Evolutionary conservation across 257 asterid genomes (phyloP).

Genomic region (Solanum pennellii): DNA sequence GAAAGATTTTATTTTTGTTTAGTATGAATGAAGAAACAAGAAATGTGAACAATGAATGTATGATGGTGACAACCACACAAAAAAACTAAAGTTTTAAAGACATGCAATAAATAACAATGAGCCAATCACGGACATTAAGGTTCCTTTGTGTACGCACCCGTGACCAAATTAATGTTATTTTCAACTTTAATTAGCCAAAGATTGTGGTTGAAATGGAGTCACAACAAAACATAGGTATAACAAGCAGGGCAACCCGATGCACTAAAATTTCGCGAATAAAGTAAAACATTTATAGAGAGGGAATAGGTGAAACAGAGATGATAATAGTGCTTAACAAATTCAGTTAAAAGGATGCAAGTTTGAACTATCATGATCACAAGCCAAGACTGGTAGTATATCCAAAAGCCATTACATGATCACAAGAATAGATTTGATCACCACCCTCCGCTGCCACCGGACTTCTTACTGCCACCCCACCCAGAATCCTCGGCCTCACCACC

Average conservation of each 20-base stretch:
- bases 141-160: neutral
- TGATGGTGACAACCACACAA: neutral
- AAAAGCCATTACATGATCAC: neutral
- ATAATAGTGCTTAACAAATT: neutral
- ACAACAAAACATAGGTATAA: neutral
- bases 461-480: slow-evolving; percentile 48
- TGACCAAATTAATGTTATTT: neutral
- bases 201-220: neutral
- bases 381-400: neutral
- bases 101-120: neutral
- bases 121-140: slow-evolving; percentile 5
- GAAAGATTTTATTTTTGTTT: neutral
- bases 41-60: neutral
- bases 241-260: neutral
- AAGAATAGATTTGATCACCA: neutral
- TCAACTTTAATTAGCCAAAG: neutral
- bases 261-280: neutral
- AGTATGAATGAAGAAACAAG: neutral
- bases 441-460: slow-evolving; percentile 23
- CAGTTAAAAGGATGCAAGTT: neutral
- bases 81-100: neutral
- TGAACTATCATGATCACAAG: neutral
- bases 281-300: neutral
- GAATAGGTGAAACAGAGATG: neutral
- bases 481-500: slow-evolving; percentile 19